Conservation (phyloP, 2,329 filamentous ascomycete species). For the Ceratocystis huliohia region DNA sequence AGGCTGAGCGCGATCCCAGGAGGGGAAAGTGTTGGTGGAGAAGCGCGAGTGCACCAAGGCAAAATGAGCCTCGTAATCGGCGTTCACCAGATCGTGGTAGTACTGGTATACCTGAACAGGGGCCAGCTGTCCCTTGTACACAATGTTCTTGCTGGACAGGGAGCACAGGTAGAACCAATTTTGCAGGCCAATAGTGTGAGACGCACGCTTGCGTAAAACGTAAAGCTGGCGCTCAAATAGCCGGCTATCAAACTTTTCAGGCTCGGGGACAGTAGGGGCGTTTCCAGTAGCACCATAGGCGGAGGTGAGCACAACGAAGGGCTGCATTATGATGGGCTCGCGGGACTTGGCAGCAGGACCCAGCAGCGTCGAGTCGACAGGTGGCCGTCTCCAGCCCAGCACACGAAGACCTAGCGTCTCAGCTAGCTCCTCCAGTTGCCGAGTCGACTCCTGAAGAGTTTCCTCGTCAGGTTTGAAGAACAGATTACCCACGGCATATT, state of each 20-base stretch:
- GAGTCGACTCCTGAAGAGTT: conserved; percentile 77
- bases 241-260: conserved; percentile 69
- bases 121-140: conserved; percentile 94
- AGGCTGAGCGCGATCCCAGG: conserved; percentile 94
- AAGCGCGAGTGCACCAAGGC: conserved; percentile 94
- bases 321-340: conserved; percentile 90
- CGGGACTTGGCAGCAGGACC: conserved; percentile 85
- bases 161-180: conserved; percentile 99
- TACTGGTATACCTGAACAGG: conserved; percentile 95
- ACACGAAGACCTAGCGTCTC: conserved; percentile 77
- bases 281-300: conserved; percentile 65
- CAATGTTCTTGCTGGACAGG: conserved; percentile 93
- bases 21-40: conserved; percentile 96
- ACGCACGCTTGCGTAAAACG: conserved; percentile 85
- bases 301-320: conserved; percentile 78
- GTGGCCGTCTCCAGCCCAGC: conserved; percentile 91
- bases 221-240: conserved; percentile 89
- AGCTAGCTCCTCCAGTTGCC: conserved; percentile 87
- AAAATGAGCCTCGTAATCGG: conserved; percentile 95
- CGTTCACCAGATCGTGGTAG: conserved; percentile 92
- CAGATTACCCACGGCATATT: conserved; percentile 94
- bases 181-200: conserved; percentile 84
- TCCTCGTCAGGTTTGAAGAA: conserved; percentile 97
- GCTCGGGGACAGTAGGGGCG: conserved; percentile 58
- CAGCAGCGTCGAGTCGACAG: conserved; percentile 82